Evolutionary conservation across 495 filamentous ascomycete genomes (phyloP).

Genomic region (Parachaetomium inaequale): DNA sequence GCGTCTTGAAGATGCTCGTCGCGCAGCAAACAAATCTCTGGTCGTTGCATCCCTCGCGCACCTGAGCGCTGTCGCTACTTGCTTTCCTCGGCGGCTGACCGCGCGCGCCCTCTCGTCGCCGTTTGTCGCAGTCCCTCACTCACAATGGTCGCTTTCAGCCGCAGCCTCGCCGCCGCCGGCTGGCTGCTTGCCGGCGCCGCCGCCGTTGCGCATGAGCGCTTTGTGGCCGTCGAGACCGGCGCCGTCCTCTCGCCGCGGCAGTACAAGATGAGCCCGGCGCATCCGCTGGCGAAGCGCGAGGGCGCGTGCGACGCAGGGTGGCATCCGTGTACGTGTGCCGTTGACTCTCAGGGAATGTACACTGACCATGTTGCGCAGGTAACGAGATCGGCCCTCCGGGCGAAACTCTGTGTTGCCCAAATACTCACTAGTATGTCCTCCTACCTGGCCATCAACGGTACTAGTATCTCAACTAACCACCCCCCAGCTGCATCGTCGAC

Average conservation of each 20-base stretch:
- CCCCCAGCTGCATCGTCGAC: conserved; percentile 32
- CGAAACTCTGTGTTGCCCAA: conserved; percentile 16
- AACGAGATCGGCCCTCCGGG: conserved; percentile 18
- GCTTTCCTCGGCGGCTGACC: background rate
- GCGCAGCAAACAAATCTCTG: background rate
- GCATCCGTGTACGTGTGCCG: conserved; percentile 21
- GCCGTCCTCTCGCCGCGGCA: conserved; percentile 18
- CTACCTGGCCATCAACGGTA: background rate
- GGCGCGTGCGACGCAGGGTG: conserved; percentile 1
- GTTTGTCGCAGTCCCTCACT: background rate
- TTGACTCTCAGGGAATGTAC: too few species aligned
- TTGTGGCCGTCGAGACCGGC: conserved; percentile 23
- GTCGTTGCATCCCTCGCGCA: conserved; percentile 4
- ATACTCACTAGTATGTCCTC: conserved; percentile 19
- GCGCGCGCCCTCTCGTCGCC: background rate
- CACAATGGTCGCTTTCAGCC: conserved; percentile 4
- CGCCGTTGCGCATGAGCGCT: conserved; percentile 6
- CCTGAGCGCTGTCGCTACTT: background rate
- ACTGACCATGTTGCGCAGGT: conserved; percentile 8
- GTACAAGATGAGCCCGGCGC: conserved; percentile 15
- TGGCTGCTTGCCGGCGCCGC: conserved; percentile 9
- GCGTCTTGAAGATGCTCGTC: background rate
- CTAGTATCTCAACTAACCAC: background rate
- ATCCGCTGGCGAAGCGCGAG: conserved; percentile 19
- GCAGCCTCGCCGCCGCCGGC: background rate